Evolutionary conservation across 169 alveolate species (phyloP).

Genomic region (Plasmodium gallinaceum): DNA sequence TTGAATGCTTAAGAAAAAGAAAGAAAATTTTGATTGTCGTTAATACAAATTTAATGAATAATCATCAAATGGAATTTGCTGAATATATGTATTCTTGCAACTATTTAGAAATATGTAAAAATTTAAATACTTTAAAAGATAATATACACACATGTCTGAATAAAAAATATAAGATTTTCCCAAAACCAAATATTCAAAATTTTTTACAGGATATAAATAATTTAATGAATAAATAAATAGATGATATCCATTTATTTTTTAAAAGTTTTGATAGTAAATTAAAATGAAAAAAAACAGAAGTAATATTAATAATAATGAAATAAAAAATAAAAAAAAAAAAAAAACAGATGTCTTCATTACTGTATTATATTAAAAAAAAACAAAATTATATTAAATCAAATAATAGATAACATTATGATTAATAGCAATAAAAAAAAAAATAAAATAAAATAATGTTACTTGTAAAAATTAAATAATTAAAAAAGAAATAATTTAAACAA

Average conservation of each 20-base stretch:
- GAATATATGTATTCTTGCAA: slow-evolving; percentile 54
- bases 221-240: slow-evolving; percentile 10
- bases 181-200: slow-evolving; percentile 25
- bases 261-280: too few species aligned
- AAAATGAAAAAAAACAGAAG: not conserved
- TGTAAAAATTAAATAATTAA: too few species aligned
- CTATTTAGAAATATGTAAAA: slow-evolving; percentile 65
- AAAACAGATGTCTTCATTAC: not conserved
- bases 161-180: slow-evolving; percentile 44
- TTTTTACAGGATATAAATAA: slow-evolving; percentile 25
- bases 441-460: too few species aligned
- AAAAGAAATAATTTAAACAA: too few species aligned
- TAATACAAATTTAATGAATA: slow-evolving; percentile 84
- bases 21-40: slow-evolving; percentile 88
- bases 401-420: too few species aligned
- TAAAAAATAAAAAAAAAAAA: not conserved
- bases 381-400: too few species aligned
- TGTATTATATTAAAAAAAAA: too few species aligned
- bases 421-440: too few species aligned
- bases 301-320: not conserved
- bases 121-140: slow-evolving; percentile 26
- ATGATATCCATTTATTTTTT: not conserved
- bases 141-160: slow-evolving; percentile 61
- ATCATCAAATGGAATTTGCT: slow-evolving; percentile 89
- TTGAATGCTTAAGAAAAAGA: slow-evolving; percentile 84